These are phyloP conservation scores for Daldinia grandis DNA, from an alignment of 495 filamentous ascomycete genomes.

Conservation along the genomic window DNA sequence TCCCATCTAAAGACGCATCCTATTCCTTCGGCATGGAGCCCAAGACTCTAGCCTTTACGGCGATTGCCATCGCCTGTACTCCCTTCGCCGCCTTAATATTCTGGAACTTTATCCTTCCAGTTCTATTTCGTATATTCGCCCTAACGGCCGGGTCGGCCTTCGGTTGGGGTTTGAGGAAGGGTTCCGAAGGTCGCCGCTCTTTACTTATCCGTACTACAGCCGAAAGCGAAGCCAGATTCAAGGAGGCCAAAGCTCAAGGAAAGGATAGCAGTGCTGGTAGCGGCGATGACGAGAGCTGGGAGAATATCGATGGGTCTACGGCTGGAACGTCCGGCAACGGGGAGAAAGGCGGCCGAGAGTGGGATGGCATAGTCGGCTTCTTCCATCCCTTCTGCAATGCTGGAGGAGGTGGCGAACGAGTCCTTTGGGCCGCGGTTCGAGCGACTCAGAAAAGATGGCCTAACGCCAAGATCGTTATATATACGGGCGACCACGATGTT, in stretches of 20 bases:
- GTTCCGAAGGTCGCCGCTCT: conserved; percentile 68
- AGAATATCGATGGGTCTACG: conserved; percentile 70
- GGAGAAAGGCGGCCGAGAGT: conserved; percentile 64
- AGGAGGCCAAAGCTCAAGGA: conserved; percentile 50
- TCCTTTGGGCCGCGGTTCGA: conserved; percentile 94
- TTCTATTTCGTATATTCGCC: conserved; percentile 50
- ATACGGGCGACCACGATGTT: conserved; percentile 92
- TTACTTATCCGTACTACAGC: conserved; percentile 68
- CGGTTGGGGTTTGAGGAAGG: conserved; percentile 72
- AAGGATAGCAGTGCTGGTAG: conserved; percentile 34
- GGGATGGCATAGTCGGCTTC: conserved; percentile 89
- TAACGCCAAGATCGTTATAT: conserved; percentile 85
- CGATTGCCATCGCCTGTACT: conserved; percentile 38
- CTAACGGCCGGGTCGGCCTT: conserved; percentile 54
- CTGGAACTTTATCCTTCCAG: conserved; percentile 46
- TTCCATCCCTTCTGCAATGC: conserved; percentile 99
- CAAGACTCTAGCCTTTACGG: conserved; percentile 38
- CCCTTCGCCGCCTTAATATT: conserved; percentile 36
- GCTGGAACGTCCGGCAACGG: conserved; percentile 62
- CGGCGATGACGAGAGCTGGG: conserved; percentile 78
- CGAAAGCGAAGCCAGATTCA: conserved; percentile 65
- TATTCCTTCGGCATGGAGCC: conserved; percentile 42
- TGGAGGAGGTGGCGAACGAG: conserved; percentile 93
- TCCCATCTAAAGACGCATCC: conserved; percentile 8
- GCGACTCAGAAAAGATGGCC: conserved; percentile 92